Evolutionary conservation across 768 basidiomycete genomes (phyloP).

Genomic region (Kondoa subrosea): DNA sequence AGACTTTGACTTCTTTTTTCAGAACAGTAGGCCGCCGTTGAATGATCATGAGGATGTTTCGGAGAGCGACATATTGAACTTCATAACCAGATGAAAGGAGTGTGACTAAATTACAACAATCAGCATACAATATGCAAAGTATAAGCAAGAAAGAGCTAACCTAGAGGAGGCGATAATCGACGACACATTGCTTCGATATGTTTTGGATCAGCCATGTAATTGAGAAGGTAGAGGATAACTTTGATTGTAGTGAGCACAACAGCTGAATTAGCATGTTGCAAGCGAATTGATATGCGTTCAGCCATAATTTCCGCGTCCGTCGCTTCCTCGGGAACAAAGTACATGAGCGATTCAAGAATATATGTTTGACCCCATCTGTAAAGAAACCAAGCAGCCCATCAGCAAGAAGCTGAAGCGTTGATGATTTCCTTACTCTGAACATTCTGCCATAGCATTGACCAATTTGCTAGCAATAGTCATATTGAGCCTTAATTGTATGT

Average conservation of each 20-base stretch:
- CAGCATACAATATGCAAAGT: neutral
- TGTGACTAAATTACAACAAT: constrained; percentile 46
- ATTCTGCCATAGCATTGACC: constrained; percentile 77
- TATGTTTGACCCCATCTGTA: constrained; percentile 99
- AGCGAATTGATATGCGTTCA: constrained; percentile 81
- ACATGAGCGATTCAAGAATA: constrained; percentile 80
- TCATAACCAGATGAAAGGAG: constrained; percentile 91
- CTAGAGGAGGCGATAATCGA: constrained; percentile 95
- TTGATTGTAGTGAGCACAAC: constrained; percentile 99
- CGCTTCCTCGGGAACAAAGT: constrained; percentile 77
- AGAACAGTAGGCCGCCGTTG: constrained; percentile 81
- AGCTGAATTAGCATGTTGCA: constrained; percentile 96
- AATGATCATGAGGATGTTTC: constrained; percentile 93
- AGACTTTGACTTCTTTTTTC: constrained; percentile 93
- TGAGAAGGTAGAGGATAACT: constrained; percentile 88
- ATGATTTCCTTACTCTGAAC: constrained; percentile 65
- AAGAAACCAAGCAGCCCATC: constrained; percentile 2
- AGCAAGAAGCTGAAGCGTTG: neutral
- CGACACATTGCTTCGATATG: constrained; percentile 79
- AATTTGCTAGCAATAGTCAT: constrained; percentile 72
- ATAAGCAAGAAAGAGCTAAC: constrained; percentile 35
- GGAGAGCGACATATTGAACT: constrained; percentile 91
- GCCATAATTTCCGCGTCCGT: constrained; percentile 83
- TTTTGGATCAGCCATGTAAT: constrained; percentile 84
- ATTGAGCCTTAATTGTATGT: constrained; percentile 81